These are phyloP conservation scores for Suhomyces maxii DNA, from an alignment of 1,139 yeast species.

Conservation along the genomic window DNA sequence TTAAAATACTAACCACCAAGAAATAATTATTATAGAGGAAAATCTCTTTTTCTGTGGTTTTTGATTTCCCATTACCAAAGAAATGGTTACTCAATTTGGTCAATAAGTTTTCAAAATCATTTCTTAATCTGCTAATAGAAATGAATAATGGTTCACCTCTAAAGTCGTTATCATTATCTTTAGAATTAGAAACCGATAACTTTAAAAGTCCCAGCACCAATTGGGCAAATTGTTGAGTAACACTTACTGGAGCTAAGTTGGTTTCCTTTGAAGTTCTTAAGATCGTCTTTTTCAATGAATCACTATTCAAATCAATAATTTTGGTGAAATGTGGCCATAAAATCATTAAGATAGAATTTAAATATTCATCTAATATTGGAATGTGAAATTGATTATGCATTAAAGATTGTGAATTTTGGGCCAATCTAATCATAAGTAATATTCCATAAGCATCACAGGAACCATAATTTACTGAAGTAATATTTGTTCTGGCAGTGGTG, in stretches of 20 bases:
- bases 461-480: conserved; percentile 21
- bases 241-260: conserved; percentile 52
- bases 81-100: conserved; percentile 60
- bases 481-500: conserved; percentile 18
- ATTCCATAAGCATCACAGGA: conserved; percentile 77
- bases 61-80: conserved; percentile 36
- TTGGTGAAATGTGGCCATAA: conserved; percentile 88
- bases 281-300: conserved; percentile 53
- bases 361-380: conserved; percentile 73
- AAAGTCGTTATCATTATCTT: conserved; percentile 22
- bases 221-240: conserved; percentile 81
- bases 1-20: conserved; percentile 49
- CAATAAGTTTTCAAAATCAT: conserved; percentile 76
- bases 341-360: conserved; percentile 62
- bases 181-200: conserved; percentile 37
- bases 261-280: conserved; percentile 28
- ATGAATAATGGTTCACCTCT: conserved; percentile 70
- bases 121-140: conserved; percentile 66
- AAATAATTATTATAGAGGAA: conserved; percentile 79
- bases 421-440: conserved; percentile 70
- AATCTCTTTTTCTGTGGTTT: conserved; percentile 56
- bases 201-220: conserved; percentile 71
- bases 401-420: conserved; percentile 63
- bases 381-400: conserved; percentile 63
- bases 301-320: conserved; percentile 75